Base-by-base conservation (phyloP, 768 basidiomycete species). In the Candolleomyces efflorescens region DNA sequence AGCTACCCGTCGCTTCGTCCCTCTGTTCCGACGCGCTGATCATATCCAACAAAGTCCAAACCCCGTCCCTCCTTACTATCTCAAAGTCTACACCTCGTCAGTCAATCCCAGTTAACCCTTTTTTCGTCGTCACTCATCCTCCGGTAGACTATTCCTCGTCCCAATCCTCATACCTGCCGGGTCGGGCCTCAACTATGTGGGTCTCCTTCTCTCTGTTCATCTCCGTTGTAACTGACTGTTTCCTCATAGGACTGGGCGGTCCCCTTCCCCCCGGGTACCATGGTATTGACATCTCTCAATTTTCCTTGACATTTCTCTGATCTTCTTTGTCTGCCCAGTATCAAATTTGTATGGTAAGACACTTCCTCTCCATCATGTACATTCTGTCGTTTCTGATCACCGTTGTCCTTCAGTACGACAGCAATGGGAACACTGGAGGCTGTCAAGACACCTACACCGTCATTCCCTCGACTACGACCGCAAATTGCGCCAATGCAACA, bases 341-440 rank as follows among this genome's bases (percentile, higher is more conserved):
- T 66, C 83, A 86, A 73, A 82, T 84, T 63, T 87, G 85, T 73
- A 86, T 87, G 84, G 83, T 84, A 43, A 52, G 73, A 49, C 36
- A 24, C 12, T 44, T 52, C 43, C 18, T n/a, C 32, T 32, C 46
- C 6, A 17, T 15, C 20, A 27, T 27, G 10, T 36, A 13, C 24
- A 13, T 41, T 37, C 52, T 20, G 47, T 37, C 20, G 18, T 20
- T 57, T 39, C 37, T 55, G 54, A 38, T 38, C 17, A 39, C 11
- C 47, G 10, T 43, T 48, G 13, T 32, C 39, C 49, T 55, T 51
- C 48, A 85, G 83, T 82, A 83, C 57, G 85, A 84, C 61, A 75
- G 67, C 44, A 77, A 77, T 36, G 84, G 83, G 4, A 79, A 78
- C 59, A 76, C 82, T 1, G 85, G 85, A 18, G 85, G 85, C 10